phyloP scores from a whole-genome alignment of 2,329 filamentous ascomycete genomes.

The Sporothrix variecibatus region DNA sequence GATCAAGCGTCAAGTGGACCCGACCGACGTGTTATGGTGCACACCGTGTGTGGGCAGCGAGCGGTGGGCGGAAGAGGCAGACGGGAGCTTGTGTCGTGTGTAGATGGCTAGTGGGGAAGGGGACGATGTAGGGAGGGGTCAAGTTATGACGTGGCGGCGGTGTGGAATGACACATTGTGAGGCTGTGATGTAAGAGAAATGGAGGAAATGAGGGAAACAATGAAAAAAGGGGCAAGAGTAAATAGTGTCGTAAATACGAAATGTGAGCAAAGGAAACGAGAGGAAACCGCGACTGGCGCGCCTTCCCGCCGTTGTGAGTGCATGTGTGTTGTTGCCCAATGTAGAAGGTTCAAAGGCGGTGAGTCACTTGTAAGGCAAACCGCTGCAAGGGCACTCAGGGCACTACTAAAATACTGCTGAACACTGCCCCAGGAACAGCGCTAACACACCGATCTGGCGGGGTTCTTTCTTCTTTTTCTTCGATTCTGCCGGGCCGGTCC shows the following conservation, averaged over 20 bases:
- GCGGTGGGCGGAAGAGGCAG: slow-evolving; percentile 25
- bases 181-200: not conserved
- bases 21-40: slow-evolving; percentile 35
- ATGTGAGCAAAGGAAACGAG: not conserved
- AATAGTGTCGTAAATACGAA: not conserved
- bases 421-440: not conserved
- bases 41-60: slow-evolving; percentile 31
- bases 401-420: not conserved
- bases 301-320: not conserved
- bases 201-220: not conserved
- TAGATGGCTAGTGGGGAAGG: not conserved
- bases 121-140: not conserved
- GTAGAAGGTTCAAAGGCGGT: slow-evolving; percentile 15
- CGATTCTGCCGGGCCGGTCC: not conserved
- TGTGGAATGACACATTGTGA: not conserved
- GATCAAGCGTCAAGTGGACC: slow-evolving; percentile 40
- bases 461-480: not conserved
- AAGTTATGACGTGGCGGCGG: not conserved
- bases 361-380: not conserved
- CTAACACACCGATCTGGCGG: slow-evolving; percentile 2
- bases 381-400: not conserved
- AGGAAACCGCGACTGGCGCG: not conserved
- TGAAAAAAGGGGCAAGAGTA: not conserved
- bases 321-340: slow-evolving; percentile 16
- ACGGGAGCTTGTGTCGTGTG: slow-evolving; percentile 24